Percentiles rank a stretch among this genome's conserved stretches.
Conservation (phyloP, 2,329 filamentous ascomycete species). For the Pyrenochaeta sp. region DNA sequence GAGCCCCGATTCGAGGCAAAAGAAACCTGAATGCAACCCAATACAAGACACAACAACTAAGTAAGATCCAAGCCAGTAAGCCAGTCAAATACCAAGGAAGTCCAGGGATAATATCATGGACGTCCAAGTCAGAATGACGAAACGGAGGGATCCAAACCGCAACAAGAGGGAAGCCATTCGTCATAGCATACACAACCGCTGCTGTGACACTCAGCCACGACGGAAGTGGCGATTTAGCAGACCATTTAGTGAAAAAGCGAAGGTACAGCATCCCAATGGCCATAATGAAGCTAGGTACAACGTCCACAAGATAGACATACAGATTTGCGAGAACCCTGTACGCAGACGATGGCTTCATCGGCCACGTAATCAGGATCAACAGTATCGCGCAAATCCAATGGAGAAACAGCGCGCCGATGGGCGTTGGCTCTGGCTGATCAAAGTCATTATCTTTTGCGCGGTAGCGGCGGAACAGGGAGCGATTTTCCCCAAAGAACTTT, state of each 20-base stretch:
- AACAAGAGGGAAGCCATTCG: conserved; percentile 18
- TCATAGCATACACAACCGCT: conserved; percentile 14
- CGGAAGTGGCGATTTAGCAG: conserved; percentile 13
- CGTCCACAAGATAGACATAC: conserved; percentile 21
- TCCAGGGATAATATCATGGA: conserved; percentile 6
- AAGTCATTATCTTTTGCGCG: not conserved
- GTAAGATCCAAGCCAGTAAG: conserved; percentile 6
- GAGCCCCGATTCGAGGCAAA: conserved; percentile 13
- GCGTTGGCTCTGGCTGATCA: conserved; percentile 18
- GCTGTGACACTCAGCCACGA: conserved; percentile 15
- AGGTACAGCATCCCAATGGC: conserved; percentile 22
- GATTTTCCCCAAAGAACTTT: conserved; percentile 29
- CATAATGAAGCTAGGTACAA: conserved; percentile 19
- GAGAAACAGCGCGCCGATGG: conserved; percentile 25
- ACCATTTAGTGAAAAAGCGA: conserved; percentile 18
- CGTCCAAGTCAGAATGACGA: not conserved
- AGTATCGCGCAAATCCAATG: conserved; percentile 29
- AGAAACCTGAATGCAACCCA: conserved; percentile 14
- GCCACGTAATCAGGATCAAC: conserved; percentile 20
- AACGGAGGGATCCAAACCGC: conserved; percentile 22
- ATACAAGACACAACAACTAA: conserved; percentile 15
- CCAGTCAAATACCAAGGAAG: conserved; percentile 19
- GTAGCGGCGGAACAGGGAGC: conserved; percentile 12
- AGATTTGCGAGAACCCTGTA: conserved; percentile 21
- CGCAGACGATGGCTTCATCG: conserved; percentile 16